A percentile compares a stretch with the other conserved stretches of the same genome.
phyloP scores from a whole-genome alignment of 352 stramenopile genomes.

The Globisporangium orthogonon region DNA sequence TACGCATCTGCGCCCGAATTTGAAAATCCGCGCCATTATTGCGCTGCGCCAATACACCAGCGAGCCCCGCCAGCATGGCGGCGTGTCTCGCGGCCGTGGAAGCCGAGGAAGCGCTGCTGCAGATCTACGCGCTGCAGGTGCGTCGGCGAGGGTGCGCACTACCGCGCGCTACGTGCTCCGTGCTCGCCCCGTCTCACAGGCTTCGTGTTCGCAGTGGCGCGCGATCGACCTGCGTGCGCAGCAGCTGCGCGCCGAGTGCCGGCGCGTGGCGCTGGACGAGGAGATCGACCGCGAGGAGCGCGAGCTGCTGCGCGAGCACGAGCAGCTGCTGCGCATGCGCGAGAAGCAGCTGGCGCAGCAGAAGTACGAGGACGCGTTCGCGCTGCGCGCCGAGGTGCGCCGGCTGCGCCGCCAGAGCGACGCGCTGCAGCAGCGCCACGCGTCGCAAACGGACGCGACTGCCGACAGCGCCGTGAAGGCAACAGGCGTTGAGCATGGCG shows the following conservation, averaged over 20 bases:
- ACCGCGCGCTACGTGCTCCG: neutral
- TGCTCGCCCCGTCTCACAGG: neutral
- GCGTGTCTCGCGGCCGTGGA: slow-evolving; percentile 10
- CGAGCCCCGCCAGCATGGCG: slow-evolving; percentile 16
- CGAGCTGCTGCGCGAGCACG: slow-evolving; percentile 30
- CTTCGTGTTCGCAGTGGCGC: slow-evolving; percentile 32
- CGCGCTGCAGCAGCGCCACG: slow-evolving; percentile 19
- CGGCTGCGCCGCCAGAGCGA: slow-evolving; percentile 18
- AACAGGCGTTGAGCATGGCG: neutral
- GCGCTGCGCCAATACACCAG: too few relatives aligned
- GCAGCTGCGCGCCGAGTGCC: slow-evolving; percentile 49
- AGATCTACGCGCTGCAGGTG: slow-evolving; percentile 60
- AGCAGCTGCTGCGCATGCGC: slow-evolving; percentile 19
- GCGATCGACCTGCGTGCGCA: slow-evolving; percentile 48
- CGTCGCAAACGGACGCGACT: neutral
- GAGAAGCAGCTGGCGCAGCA: slow-evolving; percentile 16
- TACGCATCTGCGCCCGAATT: neutral
- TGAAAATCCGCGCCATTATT: slow-evolving; percentile 1
- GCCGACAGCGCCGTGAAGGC: neutral
- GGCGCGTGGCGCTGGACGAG: slow-evolving; percentile 40
- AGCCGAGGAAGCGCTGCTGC: slow-evolving; percentile 51
- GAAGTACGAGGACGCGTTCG: slow-evolving; percentile 12
- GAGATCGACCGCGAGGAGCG: slow-evolving; percentile 48
- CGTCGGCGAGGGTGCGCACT: neutral
- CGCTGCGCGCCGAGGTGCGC: slow-evolving; percentile 3